Conservation (phyloP, 768 basidiomycete species). For the Amanita pallidorosea region DNA sequence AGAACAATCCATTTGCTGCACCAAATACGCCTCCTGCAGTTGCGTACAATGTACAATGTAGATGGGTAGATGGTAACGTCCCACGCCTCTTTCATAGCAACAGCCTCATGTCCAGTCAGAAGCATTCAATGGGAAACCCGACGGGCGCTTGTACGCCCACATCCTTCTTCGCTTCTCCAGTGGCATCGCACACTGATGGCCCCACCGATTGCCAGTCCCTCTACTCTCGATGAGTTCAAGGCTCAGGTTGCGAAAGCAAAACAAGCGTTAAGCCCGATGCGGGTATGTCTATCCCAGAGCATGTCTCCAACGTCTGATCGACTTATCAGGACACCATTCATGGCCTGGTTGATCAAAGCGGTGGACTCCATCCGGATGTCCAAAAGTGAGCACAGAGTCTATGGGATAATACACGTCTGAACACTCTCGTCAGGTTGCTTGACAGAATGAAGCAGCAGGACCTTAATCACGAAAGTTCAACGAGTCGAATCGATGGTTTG, state of each 20-base stretch:
- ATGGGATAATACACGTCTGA: background rate
- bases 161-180: background rate
- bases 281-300: background rate
- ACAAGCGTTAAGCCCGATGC: background rate
- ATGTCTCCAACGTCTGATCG: background rate
- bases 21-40: too few species aligned
- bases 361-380: background rate
- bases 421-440: background rate
- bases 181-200: background rate
- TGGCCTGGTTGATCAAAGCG: background rate
- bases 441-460: background rate
- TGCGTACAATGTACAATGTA: too few species aligned
- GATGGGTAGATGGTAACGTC: too few species aligned
- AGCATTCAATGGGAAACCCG: background rate
- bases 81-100: background rate
- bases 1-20: too few species aligned
- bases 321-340: background rate
- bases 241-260: background rate
- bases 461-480: background rate
- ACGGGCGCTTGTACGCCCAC: background rate
- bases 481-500: background rate
- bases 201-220: background rate
- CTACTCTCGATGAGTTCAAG: background rate
- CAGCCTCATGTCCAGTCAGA: conserved; percentile 1
- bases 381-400: background rate